phyloP scores from a whole-genome alignment of 345 rosid genomes.

The Brassica carinata region DNA sequence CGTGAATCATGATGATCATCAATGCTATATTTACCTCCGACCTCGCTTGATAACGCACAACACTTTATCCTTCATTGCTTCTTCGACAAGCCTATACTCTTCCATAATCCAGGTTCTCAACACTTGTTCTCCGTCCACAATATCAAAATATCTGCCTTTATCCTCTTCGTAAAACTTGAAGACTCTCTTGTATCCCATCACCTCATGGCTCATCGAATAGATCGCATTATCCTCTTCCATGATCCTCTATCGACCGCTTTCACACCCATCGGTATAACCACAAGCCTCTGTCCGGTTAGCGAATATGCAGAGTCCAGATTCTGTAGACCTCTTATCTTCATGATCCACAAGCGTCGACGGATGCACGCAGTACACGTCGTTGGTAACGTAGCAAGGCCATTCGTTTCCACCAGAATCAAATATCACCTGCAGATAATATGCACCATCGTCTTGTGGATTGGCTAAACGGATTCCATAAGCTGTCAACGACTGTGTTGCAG shows the following conservation, averaged over 20 bases:
- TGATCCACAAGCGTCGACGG: neutral
- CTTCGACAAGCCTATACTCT: neutral
- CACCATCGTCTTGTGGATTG: neutral
- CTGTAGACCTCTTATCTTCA: neutral
- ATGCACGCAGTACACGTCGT: neutral
- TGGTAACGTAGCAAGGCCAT: neutral
- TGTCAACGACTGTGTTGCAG: neutral
- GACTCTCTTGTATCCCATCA: neutral
- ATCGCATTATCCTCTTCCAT: neutral
- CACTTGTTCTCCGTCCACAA: neutral
- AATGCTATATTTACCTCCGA: neutral
- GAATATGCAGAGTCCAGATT: neutral
- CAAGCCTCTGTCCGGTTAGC: neutral
- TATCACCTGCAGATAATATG: neutral
- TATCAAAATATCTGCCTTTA: neutral
- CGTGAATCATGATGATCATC: neutral
- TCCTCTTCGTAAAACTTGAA: neutral
- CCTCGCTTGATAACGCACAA: neutral
- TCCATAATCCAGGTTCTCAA: neutral
- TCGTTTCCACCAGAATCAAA: neutral
- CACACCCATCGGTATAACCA: neutral
- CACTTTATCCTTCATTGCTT: neutral
- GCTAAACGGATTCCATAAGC: neutral
- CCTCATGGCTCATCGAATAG: neutral
- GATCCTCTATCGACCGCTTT: constrained; percentile 2